Base-by-base conservation (phyloP, 2,329 filamentous ascomycete species). In the Sporothrix sp. region DNA sequence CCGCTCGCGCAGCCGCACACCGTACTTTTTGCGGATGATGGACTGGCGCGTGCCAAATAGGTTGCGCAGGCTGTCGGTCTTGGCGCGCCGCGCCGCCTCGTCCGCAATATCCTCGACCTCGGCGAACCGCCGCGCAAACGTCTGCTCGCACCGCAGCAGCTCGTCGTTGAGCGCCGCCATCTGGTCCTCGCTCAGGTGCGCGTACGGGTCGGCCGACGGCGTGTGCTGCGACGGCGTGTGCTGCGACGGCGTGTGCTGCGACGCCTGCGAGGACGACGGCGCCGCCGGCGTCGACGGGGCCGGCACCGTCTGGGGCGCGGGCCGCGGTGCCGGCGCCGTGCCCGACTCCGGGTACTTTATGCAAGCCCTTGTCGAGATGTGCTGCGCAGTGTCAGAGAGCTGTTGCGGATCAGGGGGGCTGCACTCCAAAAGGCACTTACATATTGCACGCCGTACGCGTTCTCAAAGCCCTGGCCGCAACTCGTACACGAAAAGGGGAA, bases 41-140 rank as follows among this genome's bases (percentile, higher is more conserved):
- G 73, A 78, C 59, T 78, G 75, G 51, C 75, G 77, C 3, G 74
- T 78, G 38, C 72, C 72, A 56, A 74, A 76, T 3, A 69, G 70
- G 55, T 79, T 79, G 36, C 71, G 71, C 1, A 79, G 57, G 9
- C 65, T 69, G 0, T 68, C 66, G 0, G 78, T 47, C 42, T 57
- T 62, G 1, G 14, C 55, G 52, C 56, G 65, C 45, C 58, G 64
- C 54, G 58, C 60, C 37, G 52, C 57, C 2, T 64, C 61, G 33
- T 72, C 66, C 0, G 58, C 50, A 9, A 74, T 63, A 3, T 35
- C 18, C 51, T 68, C 64, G 0, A 71, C 72, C 13, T 71, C 65
- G 7, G 62, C 65, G 58, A 77, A 72, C 7, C 68, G 63, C 4
- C 60, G 59, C 0, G 63, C 65, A 52, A 71, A 76, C 23, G 60